Conservation (phyloP, 345 rosid species). For the Eucalyptus marginata region DNA sequence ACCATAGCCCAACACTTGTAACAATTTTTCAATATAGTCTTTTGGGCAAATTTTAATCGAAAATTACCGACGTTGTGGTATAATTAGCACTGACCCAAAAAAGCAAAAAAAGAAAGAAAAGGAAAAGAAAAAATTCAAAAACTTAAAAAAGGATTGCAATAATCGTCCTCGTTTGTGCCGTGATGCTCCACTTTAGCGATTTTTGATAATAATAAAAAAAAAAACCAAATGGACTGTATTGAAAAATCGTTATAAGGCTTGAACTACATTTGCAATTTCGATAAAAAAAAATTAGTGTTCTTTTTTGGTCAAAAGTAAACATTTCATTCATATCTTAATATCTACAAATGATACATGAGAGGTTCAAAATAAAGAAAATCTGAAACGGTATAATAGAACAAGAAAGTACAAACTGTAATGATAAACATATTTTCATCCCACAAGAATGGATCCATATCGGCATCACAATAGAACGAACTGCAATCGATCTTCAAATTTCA, state of each 20-base stretch:
- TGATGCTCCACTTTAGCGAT: accelerated
- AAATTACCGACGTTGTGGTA: neutral
- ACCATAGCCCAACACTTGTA: no score
- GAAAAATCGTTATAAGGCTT: neutral
- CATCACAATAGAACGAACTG: no score
- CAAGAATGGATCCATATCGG: accelerated
- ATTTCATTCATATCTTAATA: neutral
- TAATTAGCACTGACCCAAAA: neutral
- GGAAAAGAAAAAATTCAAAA: no score
- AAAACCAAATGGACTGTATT: no score
- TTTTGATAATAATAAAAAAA: no score
- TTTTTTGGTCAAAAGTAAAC: neutral
- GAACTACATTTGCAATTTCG: neutral
- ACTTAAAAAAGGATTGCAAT: neutral
- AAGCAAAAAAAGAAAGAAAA: no score
- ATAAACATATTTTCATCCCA: neutral
- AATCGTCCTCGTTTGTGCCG: neutral
- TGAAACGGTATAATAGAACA: accelerated
- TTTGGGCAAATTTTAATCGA: accelerated
- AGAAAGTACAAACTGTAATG: no score
- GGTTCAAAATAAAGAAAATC: no score
- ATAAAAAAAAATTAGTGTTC: accelerated
- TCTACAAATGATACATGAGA: neutral
- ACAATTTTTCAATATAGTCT: no score
- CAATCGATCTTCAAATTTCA: no score